phyloP scores from a whole-genome alignment of 768 basidiomycete species.

The Psilocybe subaeruginosa region DNA sequence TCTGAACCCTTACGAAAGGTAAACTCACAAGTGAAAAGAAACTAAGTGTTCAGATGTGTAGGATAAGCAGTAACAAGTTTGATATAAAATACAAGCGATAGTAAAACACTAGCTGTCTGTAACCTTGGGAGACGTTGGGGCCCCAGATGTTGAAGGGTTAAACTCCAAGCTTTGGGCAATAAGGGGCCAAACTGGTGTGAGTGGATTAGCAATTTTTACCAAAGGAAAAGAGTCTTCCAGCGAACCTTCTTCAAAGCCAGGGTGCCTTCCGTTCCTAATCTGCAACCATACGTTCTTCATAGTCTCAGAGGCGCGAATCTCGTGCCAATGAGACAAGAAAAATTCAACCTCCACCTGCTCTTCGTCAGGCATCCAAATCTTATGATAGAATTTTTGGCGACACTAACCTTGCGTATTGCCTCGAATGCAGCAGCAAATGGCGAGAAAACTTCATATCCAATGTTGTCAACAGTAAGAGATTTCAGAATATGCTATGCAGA shows the following conservation, averaged over 20 bases:
- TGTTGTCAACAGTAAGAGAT: constrained; percentile 76
- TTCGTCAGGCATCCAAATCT: background rate
- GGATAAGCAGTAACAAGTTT: no score
- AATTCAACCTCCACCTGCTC: constrained; percentile 67
- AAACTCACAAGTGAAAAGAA: background rate
- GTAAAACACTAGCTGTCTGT: background rate
- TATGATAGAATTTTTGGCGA: background rate
- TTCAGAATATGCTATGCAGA: constrained; percentile 68
- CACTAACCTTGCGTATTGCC: constrained; percentile 70
- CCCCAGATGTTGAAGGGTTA: constrained; percentile 36
- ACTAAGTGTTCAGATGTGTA: background rate
- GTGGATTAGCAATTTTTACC: background rate
- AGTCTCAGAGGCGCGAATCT: constrained; percentile 80
- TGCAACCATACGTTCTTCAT: constrained; percentile 87
- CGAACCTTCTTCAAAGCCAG: constrained; percentile 85
- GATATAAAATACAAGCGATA: background rate
- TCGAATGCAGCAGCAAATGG: constrained; percentile 83
- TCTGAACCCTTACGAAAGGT: constrained; percentile 21
- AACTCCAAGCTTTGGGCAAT: constrained; percentile 69
- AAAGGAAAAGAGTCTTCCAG: background rate
- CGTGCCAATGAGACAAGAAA: constrained; percentile 77
- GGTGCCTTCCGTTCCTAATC: constrained; percentile 80
- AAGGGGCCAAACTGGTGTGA: constrained; percentile 61
- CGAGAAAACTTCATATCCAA: constrained; percentile 86
- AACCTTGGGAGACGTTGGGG: constrained; percentile 15